Base-by-base conservation (phyloP, 1,284 basidiomycete genomes). In the Apiotrichum gamsii region DNA sequence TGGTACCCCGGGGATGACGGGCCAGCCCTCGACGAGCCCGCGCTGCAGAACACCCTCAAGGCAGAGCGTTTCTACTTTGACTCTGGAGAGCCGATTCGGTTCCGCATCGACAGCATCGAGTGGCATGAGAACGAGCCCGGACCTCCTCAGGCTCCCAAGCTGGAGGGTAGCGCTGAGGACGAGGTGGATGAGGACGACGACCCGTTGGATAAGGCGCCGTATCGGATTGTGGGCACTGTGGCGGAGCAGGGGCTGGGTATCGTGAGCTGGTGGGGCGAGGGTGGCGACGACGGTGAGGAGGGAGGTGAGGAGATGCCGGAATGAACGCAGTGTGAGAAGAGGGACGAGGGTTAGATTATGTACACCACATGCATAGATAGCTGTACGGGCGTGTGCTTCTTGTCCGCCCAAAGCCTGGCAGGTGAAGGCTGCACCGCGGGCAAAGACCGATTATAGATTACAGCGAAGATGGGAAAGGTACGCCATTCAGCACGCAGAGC, bases 41-140 rank as follows among this genome's bases (percentile, higher is more conserved):
- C 83, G 49, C 77, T 89, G 1, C 75, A 82, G 0, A 75, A 67
- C 39, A 62, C 65, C 0, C 75, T 82, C 0, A 72, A 60, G 32
- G 45, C 23, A 30, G 82, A 85, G 34, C 78, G 90, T 21, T 85
- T 93, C 78, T 94, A 90, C 68, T 83, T 95, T 51, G 87, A 90
- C 63, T 75, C 80, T 43, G 81, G 81, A 23, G 90, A 95, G 61
- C 77, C 84, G 29, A 76, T 96, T n/a, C 83, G 93, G 16, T 82
- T 94, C 33, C 83, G 89, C 3, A 83, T 96, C 11, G 89, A 94
- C 66, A 77, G 79, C 3, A 87, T 94, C 61, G 84, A 87, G 57
- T 96, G 94, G 69, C 85, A 83, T 65, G 91, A 96, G 61, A 82
- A 89, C 56, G 87, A 93, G 61, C 91, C 91, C 0, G 87, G 88